These are phyloP conservation scores for Verruconis gallopava DNA, from an alignment of 2,329 filamentous ascomycete genomes.

Conservation along the genomic window DNA sequence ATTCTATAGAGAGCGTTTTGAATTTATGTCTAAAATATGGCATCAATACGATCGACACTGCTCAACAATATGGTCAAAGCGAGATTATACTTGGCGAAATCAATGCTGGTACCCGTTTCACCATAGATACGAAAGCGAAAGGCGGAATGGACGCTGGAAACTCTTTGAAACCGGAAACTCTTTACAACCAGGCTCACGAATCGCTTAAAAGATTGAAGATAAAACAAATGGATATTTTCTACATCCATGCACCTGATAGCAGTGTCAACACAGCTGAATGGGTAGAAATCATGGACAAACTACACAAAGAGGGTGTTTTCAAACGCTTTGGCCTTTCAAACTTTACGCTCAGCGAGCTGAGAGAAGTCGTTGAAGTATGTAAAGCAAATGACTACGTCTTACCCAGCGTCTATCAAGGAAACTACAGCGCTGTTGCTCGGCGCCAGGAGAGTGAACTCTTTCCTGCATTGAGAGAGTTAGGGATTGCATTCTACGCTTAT, in stretches of 20 bases:
- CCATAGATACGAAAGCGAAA: constrained; percentile 12
- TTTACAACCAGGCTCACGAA: background rate
- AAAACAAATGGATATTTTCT: constrained; percentile 2
- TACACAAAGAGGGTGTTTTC: constrained; percentile 1
- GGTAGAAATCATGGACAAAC: background rate
- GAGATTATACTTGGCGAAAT: constrained; percentile 15
- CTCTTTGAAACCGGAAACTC: background rate
- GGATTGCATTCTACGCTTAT: constrained; percentile 32
- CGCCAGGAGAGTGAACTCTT: constrained; percentile 29
- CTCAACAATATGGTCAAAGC: constrained; percentile 12
- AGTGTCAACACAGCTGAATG: background rate
- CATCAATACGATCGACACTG: background rate
- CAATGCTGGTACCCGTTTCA: constrained; percentile 13
- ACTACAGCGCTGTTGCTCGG: constrained; percentile 29
- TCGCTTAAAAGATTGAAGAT: constrained; percentile 1
- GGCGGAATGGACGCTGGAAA: background rate
- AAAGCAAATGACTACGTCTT: constrained; percentile 19
- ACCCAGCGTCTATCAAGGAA: constrained; percentile 35
- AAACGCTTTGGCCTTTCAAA: constrained; percentile 5
- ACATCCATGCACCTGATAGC: constrained; percentile 2
- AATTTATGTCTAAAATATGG: constrained; percentile 5
- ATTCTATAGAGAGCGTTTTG: constrained; percentile 15
- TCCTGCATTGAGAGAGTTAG: constrained; percentile 30
- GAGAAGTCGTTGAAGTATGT: constrained; percentile 20
- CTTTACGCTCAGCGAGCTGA: constrained; percentile 10